Evolutionary conservation across 1,284 basidiomycete species (phyloP), one percentile per base, ranked within the genome.

Genomic region (Ustilago tritici): DNA sequence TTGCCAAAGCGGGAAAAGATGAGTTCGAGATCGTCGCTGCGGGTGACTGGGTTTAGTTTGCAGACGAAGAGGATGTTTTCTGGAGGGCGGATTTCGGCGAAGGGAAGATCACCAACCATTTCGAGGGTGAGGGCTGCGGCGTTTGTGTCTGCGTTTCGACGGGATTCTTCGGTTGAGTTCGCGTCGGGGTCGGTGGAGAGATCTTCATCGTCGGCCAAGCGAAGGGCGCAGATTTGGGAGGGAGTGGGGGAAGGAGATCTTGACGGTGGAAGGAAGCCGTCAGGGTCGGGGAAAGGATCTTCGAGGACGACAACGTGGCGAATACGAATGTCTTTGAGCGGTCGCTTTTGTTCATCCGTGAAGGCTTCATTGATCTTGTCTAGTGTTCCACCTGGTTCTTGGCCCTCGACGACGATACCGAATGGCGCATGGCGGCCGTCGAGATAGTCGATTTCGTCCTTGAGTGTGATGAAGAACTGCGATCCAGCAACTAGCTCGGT

Each of bases 61-160:
- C 96, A 98, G 19, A 99, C 95, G 87, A 99, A 99, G 14, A 99
- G 88, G 47, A 99, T 95, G 87, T 99, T 99, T 87, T 99, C 96
- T 0, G 96, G 96, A 0, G 97, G 97, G 49, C 95, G 91, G 49
- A 99, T 94, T 82, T 98, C 96, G 19, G 96, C 97, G 84, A 99
- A 98, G 0, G 97, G 97, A 61, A 99, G 88, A 87, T 99, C 97
- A 55, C 96, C 96, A 68, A 99, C 96, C 95, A 99, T 99, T 87
- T 99, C 97, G 56, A 99, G 90, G 2, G 97, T 99, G 14, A 99
- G 88, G 0, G 96, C 97, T 46, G 95, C 95, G 0, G 95, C 95
- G 2, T 91, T 91, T 0, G 96, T 95, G 0, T 95, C 95, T 66
- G 92, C 92, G 85, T 92, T 90, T 12, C 95, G 91, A 12, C 93